These are phyloP conservation scores for Psilocybe azurescens DNA, from an alignment of 768 basidiomycete species.

Conservation along the genomic window DNA sequence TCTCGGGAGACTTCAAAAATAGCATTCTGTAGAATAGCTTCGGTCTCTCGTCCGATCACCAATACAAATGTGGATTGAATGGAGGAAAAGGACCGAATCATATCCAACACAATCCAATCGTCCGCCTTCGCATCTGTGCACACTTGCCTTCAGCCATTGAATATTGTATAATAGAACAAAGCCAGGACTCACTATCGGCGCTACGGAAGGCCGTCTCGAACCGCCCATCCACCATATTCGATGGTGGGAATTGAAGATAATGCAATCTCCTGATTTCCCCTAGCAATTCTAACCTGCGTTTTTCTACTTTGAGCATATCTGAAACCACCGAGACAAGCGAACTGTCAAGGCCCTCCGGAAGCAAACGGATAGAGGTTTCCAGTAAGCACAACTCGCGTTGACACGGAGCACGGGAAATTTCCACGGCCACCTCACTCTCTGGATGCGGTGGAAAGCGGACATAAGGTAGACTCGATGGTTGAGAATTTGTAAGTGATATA, in stretches of 20 bases:
- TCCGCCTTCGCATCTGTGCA: conserved; percentile 31
- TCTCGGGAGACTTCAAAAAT: conserved; percentile 23
- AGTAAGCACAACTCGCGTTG: conserved; percentile 50
- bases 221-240: conserved; percentile 62
- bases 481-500: conserved; percentile 22
- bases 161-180: background rate
- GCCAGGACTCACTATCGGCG: conserved; percentile 41
- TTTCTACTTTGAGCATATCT: conserved; percentile 51
- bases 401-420: conserved; percentile 43
- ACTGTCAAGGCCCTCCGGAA: conserved; percentile 37
- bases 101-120: conserved; percentile 36
- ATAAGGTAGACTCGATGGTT: conserved; percentile 25
- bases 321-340: conserved; percentile 27
- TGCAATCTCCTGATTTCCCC: conserved; percentile 36
- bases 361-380: conserved; percentile 54
- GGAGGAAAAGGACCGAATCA: conserved; percentile 16
- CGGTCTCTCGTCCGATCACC: conserved; percentile 27
- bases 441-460: conserved; percentile 23
- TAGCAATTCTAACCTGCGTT: conserved; percentile 35
- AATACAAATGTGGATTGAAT: conserved; percentile 29
- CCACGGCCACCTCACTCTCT: background rate
- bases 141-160: background rate
- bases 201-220: conserved; percentile 56
- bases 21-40: conserved; percentile 14
- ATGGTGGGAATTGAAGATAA: conserved; percentile 52